These are phyloP conservation scores for Apophysomyces elegans DNA, from an alignment of 371 early-diverging fungal genomes.

Conservation along the genomic window DNA sequence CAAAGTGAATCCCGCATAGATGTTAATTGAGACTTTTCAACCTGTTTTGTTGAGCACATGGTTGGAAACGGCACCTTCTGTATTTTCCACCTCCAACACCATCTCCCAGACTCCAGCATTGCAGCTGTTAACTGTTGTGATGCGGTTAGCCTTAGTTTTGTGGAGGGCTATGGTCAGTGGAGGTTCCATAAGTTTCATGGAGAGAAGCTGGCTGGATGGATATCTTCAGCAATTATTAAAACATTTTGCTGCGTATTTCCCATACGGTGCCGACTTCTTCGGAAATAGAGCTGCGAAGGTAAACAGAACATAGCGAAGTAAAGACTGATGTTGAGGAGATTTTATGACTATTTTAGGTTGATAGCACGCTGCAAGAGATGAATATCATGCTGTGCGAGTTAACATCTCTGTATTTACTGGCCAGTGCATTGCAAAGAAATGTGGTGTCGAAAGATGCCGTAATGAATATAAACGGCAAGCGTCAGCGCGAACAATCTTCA, in stretches of 20 bases:
- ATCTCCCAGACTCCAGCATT: slow-evolving; percentile 52
- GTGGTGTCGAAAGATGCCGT: background rate
- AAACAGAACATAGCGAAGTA: background rate
- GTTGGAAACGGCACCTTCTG: slow-evolving; percentile 73
- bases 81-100: slow-evolving; percentile 52
- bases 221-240: slow-evolving; percentile 61
- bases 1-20: slow-evolving; percentile 12
- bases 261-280: slow-evolving; percentile 65
- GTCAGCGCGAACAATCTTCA: slow-evolving; percentile 18
- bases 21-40: slow-evolving; percentile 58
- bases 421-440: slow-evolving; percentile 32
- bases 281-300: slow-evolving; percentile 57
- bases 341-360: slow-evolving; percentile 37
- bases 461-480: slow-evolving; percentile 24
- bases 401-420: slow-evolving; percentile 62
- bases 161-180: slow-evolving; percentile 66
- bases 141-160: slow-evolving; percentile 63
- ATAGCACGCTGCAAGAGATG: slow-evolving; percentile 64
- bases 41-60: slow-evolving; percentile 72
- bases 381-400: slow-evolving; percentile 75
- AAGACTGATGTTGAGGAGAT: background rate
- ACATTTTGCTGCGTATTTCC: slow-evolving; percentile 72
- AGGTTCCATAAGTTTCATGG: slow-evolving; percentile 22
- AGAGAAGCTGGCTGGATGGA: slow-evolving; percentile 45
- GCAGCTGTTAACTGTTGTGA: slow-evolving; percentile 50